Base-by-base conservation (phyloP, 2,329 filamentous ascomycete genomes). In the Diaporthe vexans region DNA sequence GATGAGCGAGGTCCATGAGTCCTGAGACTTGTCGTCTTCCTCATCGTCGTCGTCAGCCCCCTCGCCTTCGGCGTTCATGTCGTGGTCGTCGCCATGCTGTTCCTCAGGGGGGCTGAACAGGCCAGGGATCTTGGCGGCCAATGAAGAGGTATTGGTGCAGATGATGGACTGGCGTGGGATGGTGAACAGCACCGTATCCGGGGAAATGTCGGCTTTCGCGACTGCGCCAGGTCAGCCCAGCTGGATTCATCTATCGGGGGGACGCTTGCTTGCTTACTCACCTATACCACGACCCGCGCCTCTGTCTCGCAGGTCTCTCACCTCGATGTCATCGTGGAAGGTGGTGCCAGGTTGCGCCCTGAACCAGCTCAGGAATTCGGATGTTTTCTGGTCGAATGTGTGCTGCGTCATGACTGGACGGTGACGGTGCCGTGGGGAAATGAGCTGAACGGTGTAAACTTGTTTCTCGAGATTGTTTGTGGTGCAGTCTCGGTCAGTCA, bases 151-250 rank as follows among this genome's bases (percentile, higher is more conserved):
- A 80, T 93, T 88, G 29, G 90, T 86, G 78, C 90, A 94, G 80
- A 98, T 90, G 76, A 97, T 92, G 67, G 89, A 86, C 61, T 86
- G 84, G 76, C 94, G 91, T 3, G 95, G 94, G 76, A 97, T 94
- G 61, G 91, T 92, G 85, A 97, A 97, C 57, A 97, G 88, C 63
- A 93, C 89, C 73, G 94, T 94, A 75, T 95, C 94, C 78, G 93
- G 89, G 24, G 87, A 84, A 71, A 98, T 94, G 76, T 94, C 90
- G 74, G 88, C 82, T 29, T 85, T 88, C 35, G 95, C 94, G 78
- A 97, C 94, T 96, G 77, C 40, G 37, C 17, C 58, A 46, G 24
- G 15, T 52, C 29, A 65, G 10, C 26, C 17, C 48, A 40, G 35
- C 29, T 54, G 40, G 35, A 33, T 46, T 21, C 10, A 24, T 51